Evolutionary conservation across 2,329 filamentous ascomycete species (phyloP).

Genomic region (Neophaeococcomyces mojaviensis): DNA sequence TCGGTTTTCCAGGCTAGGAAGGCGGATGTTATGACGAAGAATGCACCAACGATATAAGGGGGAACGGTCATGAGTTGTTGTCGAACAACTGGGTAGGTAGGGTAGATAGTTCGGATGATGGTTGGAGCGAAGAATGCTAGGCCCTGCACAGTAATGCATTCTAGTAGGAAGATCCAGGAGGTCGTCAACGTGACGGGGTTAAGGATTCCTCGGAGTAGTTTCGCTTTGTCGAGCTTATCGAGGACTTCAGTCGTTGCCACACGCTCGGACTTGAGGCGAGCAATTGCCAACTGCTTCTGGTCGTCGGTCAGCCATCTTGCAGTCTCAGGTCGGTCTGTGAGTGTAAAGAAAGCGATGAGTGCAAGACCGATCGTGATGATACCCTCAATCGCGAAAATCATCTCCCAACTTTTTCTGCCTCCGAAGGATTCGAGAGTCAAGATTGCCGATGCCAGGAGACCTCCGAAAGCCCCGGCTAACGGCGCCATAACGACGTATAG

Average conservation of each 20-base stretch:
- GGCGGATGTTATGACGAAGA: slow-evolving; percentile 56
- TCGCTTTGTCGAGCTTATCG: slow-evolving; percentile 54
- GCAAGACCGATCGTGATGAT: slow-evolving; percentile 53
- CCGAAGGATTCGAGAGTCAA: slow-evolving; percentile 54
- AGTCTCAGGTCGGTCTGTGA: slow-evolving; percentile 63
- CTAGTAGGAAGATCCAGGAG: slow-evolving; percentile 53
- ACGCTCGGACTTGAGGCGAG: slow-evolving; percentile 61
- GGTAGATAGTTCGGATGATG: slow-evolving; percentile 63
- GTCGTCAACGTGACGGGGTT: slow-evolving; percentile 55
- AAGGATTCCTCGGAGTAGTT: slow-evolving; percentile 55
- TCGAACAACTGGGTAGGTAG: slow-evolving; percentile 47
- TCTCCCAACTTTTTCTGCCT: slow-evolving; percentile 52
- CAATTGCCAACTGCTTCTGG: slow-evolving; percentile 60
- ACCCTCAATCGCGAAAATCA: no score
- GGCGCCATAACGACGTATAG: slow-evolving; percentile 66
- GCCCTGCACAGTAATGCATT: slow-evolving; percentile 66
- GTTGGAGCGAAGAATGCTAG: slow-evolving; percentile 64
- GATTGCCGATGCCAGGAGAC: slow-evolving; percentile 58
- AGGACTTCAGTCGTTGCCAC: slow-evolving; percentile 56
- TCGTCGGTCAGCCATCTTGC: slow-evolving; percentile 58
- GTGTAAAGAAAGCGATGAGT: slow-evolving; percentile 54
- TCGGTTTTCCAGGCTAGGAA: slow-evolving; percentile 51
- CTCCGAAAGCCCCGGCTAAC: slow-evolving; percentile 64
- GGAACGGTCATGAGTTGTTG: slow-evolving; percentile 66
- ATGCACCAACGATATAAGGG: slow-evolving; percentile 59